phyloP scores from a whole-genome alignment of 257 asterid species.

The Lavandula angustifolia region DNA sequence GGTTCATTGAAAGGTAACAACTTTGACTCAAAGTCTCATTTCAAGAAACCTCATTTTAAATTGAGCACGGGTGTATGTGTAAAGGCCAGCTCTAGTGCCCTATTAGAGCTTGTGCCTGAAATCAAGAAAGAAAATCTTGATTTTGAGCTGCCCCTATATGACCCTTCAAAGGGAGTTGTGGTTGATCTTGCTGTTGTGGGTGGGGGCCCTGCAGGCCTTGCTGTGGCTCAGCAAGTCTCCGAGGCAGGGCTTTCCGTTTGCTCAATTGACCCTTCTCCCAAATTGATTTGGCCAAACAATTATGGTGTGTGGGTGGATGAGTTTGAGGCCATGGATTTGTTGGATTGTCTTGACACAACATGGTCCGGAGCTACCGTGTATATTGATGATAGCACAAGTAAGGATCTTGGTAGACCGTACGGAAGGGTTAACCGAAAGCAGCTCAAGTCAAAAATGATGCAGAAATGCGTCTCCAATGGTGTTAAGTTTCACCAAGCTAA shows the following conservation, averaged over 20 bases:
- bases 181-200: conserved; percentile 96
- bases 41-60: conserved; percentile 43
- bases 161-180: conserved; percentile 62
- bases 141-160: conserved; percentile 86
- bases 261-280: conserved; percentile 90
- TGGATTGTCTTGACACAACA: conserved; percentile 90
- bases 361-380: conserved; percentile 90
- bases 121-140: conserved; percentile 90
- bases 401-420: conserved; percentile 82
- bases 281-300: conserved; percentile 91
- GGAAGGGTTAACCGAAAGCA: conserved; percentile 90
- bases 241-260: conserved; percentile 95
- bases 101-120: conserved; percentile 91
- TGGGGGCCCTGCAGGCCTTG: conserved; percentile 98
- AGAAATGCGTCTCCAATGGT: conserved; percentile 83
- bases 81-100: conserved; percentile 64
- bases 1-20: conserved; percentile 55
- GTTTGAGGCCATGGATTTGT: conserved; percentile 95
- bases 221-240: conserved; percentile 96
- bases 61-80: conserved; percentile 39
- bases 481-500: conserved; percentile 95
- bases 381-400: conserved; percentile 57
- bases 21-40: conserved; percentile 42
- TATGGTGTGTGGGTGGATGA: conserved; percentile 99
- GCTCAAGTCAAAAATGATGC: conserved; percentile 94